phyloP scores from a whole-genome alignment of 2,329 filamentous ascomycete genomes.

The Lasiodiplodia theobromae region DNA sequence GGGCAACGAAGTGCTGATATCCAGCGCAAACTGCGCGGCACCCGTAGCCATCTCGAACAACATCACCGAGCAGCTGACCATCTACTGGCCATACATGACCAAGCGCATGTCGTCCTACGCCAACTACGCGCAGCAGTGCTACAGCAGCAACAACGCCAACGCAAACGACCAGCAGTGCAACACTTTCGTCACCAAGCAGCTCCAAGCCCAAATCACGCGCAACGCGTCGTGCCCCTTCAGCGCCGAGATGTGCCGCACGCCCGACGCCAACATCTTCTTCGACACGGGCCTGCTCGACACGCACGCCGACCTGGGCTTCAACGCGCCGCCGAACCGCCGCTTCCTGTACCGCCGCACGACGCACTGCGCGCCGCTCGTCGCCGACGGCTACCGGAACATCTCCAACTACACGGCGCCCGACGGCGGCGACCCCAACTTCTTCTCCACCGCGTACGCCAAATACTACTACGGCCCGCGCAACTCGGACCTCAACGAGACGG shows the following conservation, averaged over 20 bases:
- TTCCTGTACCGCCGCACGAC: conserved; percentile 29
- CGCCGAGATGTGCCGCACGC: conserved; percentile 33
- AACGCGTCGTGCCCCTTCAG: conserved; percentile 36
- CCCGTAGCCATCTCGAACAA: neutral
- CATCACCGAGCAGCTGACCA: neutral
- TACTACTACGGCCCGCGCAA: conserved; percentile 11
- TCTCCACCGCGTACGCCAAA: neutral
- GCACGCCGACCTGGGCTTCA: conserved; percentile 40
- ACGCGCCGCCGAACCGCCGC: conserved; percentile 34
- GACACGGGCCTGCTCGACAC: conserved; percentile 38
- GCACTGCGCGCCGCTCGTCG: conserved; percentile 22
- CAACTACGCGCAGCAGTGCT: conserved; percentile 27
- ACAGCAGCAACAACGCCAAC: conserved; percentile 12
- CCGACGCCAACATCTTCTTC: conserved; percentile 32
- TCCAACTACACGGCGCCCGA: conserved; percentile 3
- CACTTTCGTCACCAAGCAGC: conserved; percentile 16
- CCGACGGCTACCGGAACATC: conserved; percentile 11
- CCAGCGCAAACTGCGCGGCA: conserved; percentile 38
- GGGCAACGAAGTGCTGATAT: conserved; percentile 43
- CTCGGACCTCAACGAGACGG: neutral
- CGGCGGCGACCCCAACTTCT: neutral
- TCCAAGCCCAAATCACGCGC: neutral
- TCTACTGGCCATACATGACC: conserved; percentile 20
- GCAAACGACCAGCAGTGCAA: conserved; percentile 17
- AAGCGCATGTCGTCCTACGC: conserved; percentile 17